A percentile compares a stretch with the other conserved stretches of the same genome.
Conservation (phyloP, 768 basidiomycete genomes). For the Tephrocybe sp. region DNA sequence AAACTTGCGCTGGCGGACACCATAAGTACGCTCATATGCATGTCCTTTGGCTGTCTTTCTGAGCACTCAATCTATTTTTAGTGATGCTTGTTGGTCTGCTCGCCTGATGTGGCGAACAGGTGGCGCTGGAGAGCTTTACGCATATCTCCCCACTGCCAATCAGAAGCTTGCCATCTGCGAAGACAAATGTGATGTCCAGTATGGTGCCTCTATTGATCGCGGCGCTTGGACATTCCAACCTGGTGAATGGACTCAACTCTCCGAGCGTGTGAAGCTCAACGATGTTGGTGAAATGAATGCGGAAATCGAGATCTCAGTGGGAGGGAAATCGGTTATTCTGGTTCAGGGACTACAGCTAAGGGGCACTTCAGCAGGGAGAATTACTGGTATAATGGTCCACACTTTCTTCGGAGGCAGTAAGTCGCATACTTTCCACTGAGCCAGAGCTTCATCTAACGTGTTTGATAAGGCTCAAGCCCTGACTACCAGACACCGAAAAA, state of each 20-base stretch:
- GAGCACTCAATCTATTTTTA: conserved; percentile 17
- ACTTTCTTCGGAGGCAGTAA: conserved; percentile 24
- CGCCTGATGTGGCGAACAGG: conserved; percentile 68
- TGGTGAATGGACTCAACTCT: conserved; percentile 52
- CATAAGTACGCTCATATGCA: conserved; percentile 4
- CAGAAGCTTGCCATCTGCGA: conserved; percentile 41
- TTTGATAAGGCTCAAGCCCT: conserved; percentile 4
- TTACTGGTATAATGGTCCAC: conserved; percentile 28
- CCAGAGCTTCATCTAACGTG: neutral
- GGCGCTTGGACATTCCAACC: conserved; percentile 48
- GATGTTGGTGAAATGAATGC: conserved; percentile 53
- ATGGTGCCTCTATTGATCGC: conserved; percentile 48
- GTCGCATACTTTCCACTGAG: neutral
- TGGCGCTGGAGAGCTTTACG: conserved; percentile 65
- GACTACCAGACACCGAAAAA: conserved; percentile 4
- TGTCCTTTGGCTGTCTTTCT: neutral
- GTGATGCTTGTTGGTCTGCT: conserved; percentile 59
- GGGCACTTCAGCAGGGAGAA: conserved; percentile 8
- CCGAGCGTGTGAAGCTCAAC: conserved; percentile 59
- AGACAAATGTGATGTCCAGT: conserved; percentile 46
- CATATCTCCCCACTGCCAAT: conserved; percentile 57
- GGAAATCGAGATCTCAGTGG: conserved; percentile 49
- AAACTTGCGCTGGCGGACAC: conserved; percentile 62
- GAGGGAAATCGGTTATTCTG: conserved; percentile 26
- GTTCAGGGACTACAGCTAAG: conserved; percentile 10